A percentile compares a stretch with the other conserved stretches of the same genome.
phyloP scores from a whole-genome alignment of 2,329 filamentous ascomycete genomes.

The Clonostachys solani region DNA sequence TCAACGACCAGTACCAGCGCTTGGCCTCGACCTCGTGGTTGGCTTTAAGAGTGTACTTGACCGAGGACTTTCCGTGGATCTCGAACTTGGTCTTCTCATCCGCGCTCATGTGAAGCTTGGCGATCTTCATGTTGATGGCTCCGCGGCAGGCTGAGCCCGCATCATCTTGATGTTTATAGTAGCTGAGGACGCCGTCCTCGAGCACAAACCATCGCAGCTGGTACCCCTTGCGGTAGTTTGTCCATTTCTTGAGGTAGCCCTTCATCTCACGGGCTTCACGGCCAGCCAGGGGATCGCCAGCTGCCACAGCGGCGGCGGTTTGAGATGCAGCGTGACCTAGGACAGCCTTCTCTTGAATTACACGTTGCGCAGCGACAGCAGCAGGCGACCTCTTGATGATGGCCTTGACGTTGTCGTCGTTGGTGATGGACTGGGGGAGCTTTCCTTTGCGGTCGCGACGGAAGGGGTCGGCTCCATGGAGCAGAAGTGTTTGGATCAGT shows the following conservation, averaged over 20 bases:
- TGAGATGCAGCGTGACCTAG: slow-evolving; percentile 68
- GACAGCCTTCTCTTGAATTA: slow-evolving; percentile 96
- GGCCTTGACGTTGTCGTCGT: slow-evolving; percentile 82
- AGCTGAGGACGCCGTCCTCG: slow-evolving; percentile 94
- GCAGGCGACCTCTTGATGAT: slow-evolving; percentile 94
- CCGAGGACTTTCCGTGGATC: slow-evolving; percentile 95
- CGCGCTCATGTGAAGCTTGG: slow-evolving; percentile 88
- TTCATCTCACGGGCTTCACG: slow-evolving; percentile 96
- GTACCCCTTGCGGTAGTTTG: slow-evolving; percentile 96
- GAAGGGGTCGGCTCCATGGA: slow-evolving; percentile 96
- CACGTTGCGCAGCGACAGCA: slow-evolving; percentile 87
- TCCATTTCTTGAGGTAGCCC: slow-evolving; percentile 99
- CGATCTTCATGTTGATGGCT: slow-evolving; percentile 98
- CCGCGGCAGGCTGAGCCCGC: slow-evolving; percentile 93
- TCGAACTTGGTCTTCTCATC: slow-evolving; percentile 98
- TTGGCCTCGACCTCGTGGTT: slow-evolving; percentile 99
- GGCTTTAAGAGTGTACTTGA: slow-evolving; percentile 96
- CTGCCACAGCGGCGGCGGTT: slow-evolving; percentile 43
- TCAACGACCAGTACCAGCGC: slow-evolving; percentile 97
- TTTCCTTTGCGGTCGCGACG: slow-evolving; percentile 92
- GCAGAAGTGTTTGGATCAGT: slow-evolving; percentile 82
- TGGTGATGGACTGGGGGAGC: slow-evolving; percentile 92
- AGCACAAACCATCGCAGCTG: slow-evolving; percentile 97
- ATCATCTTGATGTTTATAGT: slow-evolving; percentile 99
- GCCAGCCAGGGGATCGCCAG: slow-evolving; percentile 61